phyloP scores from a whole-genome alignment of 768 basidiomycete species.

The Pleurotus pulmonarius region DNA sequence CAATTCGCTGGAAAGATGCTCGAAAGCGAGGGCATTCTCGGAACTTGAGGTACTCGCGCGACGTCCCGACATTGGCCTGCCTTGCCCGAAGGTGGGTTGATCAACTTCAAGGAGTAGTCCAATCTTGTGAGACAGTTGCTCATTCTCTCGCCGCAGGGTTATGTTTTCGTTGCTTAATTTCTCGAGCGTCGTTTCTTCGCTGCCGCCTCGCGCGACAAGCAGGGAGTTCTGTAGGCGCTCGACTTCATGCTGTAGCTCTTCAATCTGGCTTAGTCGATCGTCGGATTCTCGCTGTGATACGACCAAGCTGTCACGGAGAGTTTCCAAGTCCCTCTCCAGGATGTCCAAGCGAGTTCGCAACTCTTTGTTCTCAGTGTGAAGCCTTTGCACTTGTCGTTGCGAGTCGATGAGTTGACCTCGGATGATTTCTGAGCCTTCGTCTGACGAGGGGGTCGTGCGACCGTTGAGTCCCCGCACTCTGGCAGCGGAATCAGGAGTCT shows the following conservation, averaged over 20 bases:
- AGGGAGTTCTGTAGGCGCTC: conserved; percentile 73
- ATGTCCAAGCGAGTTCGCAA: conserved; percentile 67
- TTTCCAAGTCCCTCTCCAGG: conserved; percentile 73
- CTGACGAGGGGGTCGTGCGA: conserved; percentile 72
- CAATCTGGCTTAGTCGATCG: conserved; percentile 68
- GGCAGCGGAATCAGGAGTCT: conserved; percentile 45
- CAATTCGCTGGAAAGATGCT: conserved; percentile 75
- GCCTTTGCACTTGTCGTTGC: conserved; percentile 70
- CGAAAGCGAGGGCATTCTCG: conserved; percentile 74
- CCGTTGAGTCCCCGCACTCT: conserved; percentile 57
- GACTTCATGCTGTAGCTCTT: conserved; percentile 79
- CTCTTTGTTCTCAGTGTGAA: conserved; percentile 74
- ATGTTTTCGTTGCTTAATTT: conserved; percentile 81
- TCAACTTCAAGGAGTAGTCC: conserved; percentile 85
- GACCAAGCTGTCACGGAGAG: conserved; percentile 65
- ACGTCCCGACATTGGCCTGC: conserved; percentile 59
- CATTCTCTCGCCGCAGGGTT: conserved; percentile 77
- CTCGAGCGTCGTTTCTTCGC: conserved; percentile 75
- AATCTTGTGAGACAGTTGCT: conserved; percentile 89
- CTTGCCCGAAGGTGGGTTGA: conserved; percentile 64
- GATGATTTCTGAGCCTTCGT: conserved; percentile 62
- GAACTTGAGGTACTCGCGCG: conserved; percentile 78
- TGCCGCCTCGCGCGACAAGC: conserved; percentile 68
- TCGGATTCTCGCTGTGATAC: conserved; percentile 77
- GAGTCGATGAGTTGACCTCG: conserved; percentile 73